A percentile compares a stretch with the other conserved stretches of the same genome.
phyloP scores from a whole-genome alignment of 768 basidiomycete genomes.

The Pluteus cervinus region DNA sequence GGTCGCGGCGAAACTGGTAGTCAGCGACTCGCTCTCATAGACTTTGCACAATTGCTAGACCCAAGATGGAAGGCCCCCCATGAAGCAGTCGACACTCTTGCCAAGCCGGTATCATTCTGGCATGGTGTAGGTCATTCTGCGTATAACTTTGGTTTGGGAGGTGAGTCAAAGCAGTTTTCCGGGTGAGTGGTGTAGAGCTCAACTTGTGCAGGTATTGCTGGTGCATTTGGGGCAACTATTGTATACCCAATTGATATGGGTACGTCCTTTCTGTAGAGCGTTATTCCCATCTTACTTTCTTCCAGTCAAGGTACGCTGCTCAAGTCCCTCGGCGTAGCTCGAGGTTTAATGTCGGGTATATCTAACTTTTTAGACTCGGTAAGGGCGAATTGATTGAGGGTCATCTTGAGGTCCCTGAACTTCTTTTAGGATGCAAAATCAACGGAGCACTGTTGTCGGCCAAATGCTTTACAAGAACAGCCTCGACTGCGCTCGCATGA shows the following conservation, averaged over 20 bases:
- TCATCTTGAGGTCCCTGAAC: conserved; percentile 1
- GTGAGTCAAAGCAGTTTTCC: conserved; percentile 25
- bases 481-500: conserved; percentile 88
- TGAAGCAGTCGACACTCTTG: conserved; percentile 35
- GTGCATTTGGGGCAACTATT: conserved; percentile 93
- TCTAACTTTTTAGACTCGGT: conserved; percentile 49
- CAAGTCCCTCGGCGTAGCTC: conserved; percentile 4
- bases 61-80: conserved; percentile 80
- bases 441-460: conserved; percentile 93
- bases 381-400: conserved; percentile 8
- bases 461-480: conserved; percentile 97
- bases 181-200: neutral
- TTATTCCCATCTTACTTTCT: conserved; percentile 10
- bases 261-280: conserved; percentile 29
- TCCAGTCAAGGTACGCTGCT: conserved; percentile 65
- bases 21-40: conserved; percentile 74
- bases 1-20: conserved; percentile 66
- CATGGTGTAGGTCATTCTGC: conserved; percentile 58
- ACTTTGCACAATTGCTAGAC: conserved; percentile 91
- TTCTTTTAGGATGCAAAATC: conserved; percentile 84
- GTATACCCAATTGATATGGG: conserved; percentile 96
- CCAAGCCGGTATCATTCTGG: conserved; percentile 36
- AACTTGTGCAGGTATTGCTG: conserved; percentile 65
- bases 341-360: conserved; percentile 1
- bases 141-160: conserved; percentile 88